Evolutionary conservation across 495 filamentous ascomycete genomes (phyloP).

Genomic region (Daldinia concentrica): DNA sequence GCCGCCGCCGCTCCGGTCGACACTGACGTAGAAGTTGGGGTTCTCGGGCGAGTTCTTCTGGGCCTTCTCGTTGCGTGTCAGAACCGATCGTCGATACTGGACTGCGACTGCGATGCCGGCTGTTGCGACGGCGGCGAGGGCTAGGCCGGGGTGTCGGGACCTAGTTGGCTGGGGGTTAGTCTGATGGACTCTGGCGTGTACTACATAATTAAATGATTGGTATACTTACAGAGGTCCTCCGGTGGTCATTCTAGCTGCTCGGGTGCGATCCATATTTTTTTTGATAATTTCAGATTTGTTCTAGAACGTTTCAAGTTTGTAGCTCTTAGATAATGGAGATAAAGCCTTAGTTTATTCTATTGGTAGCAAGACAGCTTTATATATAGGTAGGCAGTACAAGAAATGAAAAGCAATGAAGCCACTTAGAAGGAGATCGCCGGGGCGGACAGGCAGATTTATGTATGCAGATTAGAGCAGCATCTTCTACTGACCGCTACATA

Average conservation of each 20-base stretch:
- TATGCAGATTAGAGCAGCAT: conserved; percentile 10
- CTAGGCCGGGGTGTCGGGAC: conserved; percentile 49
- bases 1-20: conserved; percentile 60
- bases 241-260: conserved; percentile 25
- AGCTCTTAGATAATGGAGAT: too few relatives aligned
- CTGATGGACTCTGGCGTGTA: neutral
- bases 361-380: neutral
- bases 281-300: neutral
- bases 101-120: conserved; percentile 45
- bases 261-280: conserved; percentile 29
- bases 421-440: neutral
- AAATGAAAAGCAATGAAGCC: neutral
- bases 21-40: conserved; percentile 53
- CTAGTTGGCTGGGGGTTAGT: conserved; percentile 14
- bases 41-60: conserved; percentile 47
- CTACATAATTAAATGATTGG: neutral
- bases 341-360: neutral
- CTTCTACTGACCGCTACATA: conserved; percentile 29
- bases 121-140: conserved; percentile 41
- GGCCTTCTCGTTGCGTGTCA: conserved; percentile 53
- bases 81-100: conserved; percentile 46
- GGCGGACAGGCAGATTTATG: conserved; percentile 19
- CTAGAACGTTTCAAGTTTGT: neutral
- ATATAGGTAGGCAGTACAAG: neutral
- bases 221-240: conserved; percentile 38